These are phyloP conservation scores for Aspergillus hancockii DNA, from an alignment of 495 filamentous ascomycete genomes.

Conservation along the genomic window DNA sequence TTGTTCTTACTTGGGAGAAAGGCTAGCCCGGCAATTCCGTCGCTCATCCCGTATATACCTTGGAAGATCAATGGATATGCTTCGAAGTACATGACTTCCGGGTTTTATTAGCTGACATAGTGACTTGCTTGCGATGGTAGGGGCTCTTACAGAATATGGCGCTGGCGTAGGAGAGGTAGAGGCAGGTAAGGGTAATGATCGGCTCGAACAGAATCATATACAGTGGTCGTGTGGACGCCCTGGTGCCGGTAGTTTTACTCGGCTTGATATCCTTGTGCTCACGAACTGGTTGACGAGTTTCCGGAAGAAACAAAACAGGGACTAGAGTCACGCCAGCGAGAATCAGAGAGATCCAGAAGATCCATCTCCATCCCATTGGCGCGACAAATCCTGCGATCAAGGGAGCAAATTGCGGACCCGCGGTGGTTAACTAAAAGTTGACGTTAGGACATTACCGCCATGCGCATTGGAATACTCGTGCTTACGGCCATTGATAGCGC, in stretches of 20 bases:
- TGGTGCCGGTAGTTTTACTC: no score
- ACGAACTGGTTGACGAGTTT: background rate
- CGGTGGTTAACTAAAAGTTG: constrained; percentile 22
- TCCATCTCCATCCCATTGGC: constrained; percentile 55
- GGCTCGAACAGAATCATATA: constrained; percentile 7
- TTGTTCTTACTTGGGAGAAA: constrained; percentile 24
- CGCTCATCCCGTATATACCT: constrained; percentile 18
- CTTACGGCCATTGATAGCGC: constrained; percentile 30
- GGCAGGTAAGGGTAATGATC: constrained; percentile 20
- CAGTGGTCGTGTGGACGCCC: constrained; percentile 1
- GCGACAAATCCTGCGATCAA: constrained; percentile 25
- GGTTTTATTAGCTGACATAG: no score
- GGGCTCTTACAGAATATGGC: constrained; percentile 7
- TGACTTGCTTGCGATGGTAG: no score
- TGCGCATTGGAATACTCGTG: background rate
- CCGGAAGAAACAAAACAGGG: constrained; percentile 4
- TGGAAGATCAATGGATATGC: constrained; percentile 57
- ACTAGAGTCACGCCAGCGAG: constrained; percentile 4
- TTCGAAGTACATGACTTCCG: constrained; percentile 52
- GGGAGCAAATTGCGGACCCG: constrained; percentile 33
- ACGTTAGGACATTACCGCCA: background rate
- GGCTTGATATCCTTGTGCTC: background rate
- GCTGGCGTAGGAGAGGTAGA: constrained; percentile 5
- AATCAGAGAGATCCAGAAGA: constrained; percentile 41
- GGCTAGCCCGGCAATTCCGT: constrained; percentile 25